phyloP scores from a whole-genome alignment of 306 rosid species.

The Cucurbita ficifolia region DNA sequence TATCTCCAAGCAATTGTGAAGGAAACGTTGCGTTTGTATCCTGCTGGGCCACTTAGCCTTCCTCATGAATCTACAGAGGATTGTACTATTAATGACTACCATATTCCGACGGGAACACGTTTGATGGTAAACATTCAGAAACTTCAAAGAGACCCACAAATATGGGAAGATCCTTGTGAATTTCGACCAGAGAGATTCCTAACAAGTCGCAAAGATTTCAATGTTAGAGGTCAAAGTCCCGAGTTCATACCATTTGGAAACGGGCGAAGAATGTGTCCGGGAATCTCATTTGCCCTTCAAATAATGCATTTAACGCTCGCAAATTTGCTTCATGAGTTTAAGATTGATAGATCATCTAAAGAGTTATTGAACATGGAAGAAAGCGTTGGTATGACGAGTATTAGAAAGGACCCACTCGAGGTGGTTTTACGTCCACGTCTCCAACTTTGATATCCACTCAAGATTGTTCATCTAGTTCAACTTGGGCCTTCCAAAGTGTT shows the following conservation, averaged over 20 bases:
- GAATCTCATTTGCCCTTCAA: conserved; percentile 8
- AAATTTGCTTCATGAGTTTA: conserved; percentile 15
- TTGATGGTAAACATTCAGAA: conserved; percentile 10
- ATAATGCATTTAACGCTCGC: conserved; percentile 12
- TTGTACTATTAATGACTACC: conserved; percentile 15
- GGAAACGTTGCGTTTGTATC: conserved; percentile 13
- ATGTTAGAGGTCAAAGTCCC: conserved; percentile 11
- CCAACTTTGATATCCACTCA: too few species aligned
- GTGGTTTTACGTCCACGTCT: conserved; percentile 13
- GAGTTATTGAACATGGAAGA: not conserved
- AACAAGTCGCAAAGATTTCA: not conserved
- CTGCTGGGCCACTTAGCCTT: conserved; percentile 2
- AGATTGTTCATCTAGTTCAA: too few species aligned
- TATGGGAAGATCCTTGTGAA: conserved; percentile 14
- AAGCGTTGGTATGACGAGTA: not conserved
- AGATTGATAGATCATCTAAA: not conserved
- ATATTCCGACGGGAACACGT: conserved; percentile 9
- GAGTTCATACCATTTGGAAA: conserved; percentile 20
- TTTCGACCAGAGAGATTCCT: conserved; percentile 20
- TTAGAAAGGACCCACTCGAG: conserved; percentile 9
- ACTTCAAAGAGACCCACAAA: conserved; percentile 17
- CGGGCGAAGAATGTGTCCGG: conserved; percentile 10
- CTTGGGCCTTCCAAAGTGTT: too few species aligned
- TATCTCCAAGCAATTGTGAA: conserved; percentile 12
- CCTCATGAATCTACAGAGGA: conserved; percentile 13